Base-by-base conservation (phyloP, 345 rosid species). In the Eucalyptus melliodora region DNA sequence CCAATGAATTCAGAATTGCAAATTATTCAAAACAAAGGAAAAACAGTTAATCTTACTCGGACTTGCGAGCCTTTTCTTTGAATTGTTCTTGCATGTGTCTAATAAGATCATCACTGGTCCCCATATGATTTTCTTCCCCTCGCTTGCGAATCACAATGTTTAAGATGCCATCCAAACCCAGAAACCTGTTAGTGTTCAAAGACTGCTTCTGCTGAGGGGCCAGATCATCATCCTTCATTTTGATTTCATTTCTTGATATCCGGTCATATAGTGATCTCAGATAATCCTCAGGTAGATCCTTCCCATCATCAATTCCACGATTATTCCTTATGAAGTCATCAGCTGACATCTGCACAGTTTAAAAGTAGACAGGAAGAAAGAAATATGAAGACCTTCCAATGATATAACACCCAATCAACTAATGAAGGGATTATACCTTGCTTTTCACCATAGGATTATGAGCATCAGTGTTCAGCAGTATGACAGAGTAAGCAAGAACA, bases 61-160 rank as follows among this genome's bases (percentile, higher is more conserved):
- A 96, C 93, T 96, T 97, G 87, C 97, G 99, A 92, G 99, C 99
- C 90, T 96, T 96, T 92, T 98, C 99, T 93, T 98, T 98, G 89
- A 97, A 98, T 89, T 96, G 97, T 91, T 97, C 99, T 93, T 98
- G 99, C 99, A 98, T 97, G 90, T 94, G 98, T 89, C 97, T 97
- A 87, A 98, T 95, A 90, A 97, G 98, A 93, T 96, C 99, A 95
- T 98, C 99, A 91, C 99, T 96, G 87, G 97, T 96, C 95, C 93
- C 99, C 98, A 96, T 94, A 89, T 91, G 91, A 91, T 62, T 93
- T 89, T 95, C 99, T 40, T 96, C 99, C 67, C 94, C 97, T 88
- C 97, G 95, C 93, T 97, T 98, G 81, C 97, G 99, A 89, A 98
- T 96, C 91, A 98, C 99, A 89, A 98, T 97, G 92, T 98, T 98